Evolutionary conservation across 768 basidiomycete species (phyloP), one percentile per base, ranked within the genome.

Genomic region (Hericium rajendrae): DNA sequence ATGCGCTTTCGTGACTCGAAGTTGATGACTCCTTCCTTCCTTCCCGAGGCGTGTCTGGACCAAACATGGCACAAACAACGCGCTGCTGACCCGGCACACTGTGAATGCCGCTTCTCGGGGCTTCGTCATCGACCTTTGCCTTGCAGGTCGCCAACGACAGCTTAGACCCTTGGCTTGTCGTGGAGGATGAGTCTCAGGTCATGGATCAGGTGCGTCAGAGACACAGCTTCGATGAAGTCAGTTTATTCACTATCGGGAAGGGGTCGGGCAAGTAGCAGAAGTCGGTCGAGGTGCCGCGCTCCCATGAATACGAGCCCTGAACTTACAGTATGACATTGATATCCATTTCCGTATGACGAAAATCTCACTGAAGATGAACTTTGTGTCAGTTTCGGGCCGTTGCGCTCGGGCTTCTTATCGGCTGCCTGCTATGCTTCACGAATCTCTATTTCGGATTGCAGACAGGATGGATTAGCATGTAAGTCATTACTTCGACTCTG

Each of bases 401-500:
- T 2, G 49, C 79, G 22, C 76, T 91, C 8, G 94, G 94, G 1
- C 78, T 97, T 22, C 72, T 82, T 12, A 93, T 95, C 56, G 93
- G 94, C 20, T 87, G 87, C 62, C 71, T 94, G 37, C 77, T 97
- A 60, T 94, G 91, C 70, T 92, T 94, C 69, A 97, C 94, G 28
- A 97, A 97, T 68, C 75, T 94, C 52, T 91, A 88, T 65, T 82
- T 91, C 59, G 90, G 91, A 9, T 76, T 94, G 4, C 89, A 92
- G 70, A 91, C 91, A 1, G 91, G 91, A 67, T 93, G 89, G 86
- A 90, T 92, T 61, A 85, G 84, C 64, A 92, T 92, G 90, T 89
- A 63, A 53, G 81, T 62, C 48, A 66, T 55, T 9, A 9, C 16
- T 28, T 24, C 49, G 22, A 12, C 58, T 57, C 48, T 55, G 32